Base-by-base conservation (phyloP, 1,139 yeast species). In the Geotrichum phurueaensis region DNA sequence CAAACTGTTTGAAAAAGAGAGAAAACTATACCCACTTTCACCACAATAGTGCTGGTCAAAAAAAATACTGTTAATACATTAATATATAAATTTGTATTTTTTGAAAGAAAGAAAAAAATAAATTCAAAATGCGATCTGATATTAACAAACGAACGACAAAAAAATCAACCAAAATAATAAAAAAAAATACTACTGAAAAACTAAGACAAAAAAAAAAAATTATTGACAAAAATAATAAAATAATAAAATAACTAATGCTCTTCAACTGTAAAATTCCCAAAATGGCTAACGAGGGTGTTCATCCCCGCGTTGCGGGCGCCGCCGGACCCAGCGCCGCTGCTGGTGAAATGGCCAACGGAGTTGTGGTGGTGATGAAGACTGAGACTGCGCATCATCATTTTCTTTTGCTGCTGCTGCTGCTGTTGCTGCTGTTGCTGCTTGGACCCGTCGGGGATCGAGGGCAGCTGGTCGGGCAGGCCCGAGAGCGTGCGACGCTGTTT, bases 391-490 rank as follows among this genome's bases (percentile, higher is more conserved):
- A 39, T 39, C 45, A 39, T 39, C 18, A 39, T 51, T 22, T 54
- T 51, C 1, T 53, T 47, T 15, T 53, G 55, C 20, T 39, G 49
- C 43, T 47, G 52, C 48, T 54, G 57, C 12, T 54, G n/a, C n/a
- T n/a, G n/a, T n/a, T n/a, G 51, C 47, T 45, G 57, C 22, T 15
- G 23, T n/a, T n/a, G 20, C 22, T 20, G 23, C n/a, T 43, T 49
- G 10, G 51, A 22, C 6, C 51, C 27, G 6, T 49, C 31, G 7
- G 56, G 51, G n/a, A 53, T 53, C 13, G 51, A 25, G 22, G 56
- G 51, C 39, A 53, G 39, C 39, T 48, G 52, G 31, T 54, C 57
- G 29, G 39, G 23, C 15, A 29, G 51, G 31, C 45, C 49, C 47
- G 47, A 25, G 2, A 18, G 36, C 22, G 36, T 25, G 15, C 36